phyloP scores from a whole-genome alignment of 2,329 filamentous ascomycete genomes.

The Monosporascus sp. region DNA sequence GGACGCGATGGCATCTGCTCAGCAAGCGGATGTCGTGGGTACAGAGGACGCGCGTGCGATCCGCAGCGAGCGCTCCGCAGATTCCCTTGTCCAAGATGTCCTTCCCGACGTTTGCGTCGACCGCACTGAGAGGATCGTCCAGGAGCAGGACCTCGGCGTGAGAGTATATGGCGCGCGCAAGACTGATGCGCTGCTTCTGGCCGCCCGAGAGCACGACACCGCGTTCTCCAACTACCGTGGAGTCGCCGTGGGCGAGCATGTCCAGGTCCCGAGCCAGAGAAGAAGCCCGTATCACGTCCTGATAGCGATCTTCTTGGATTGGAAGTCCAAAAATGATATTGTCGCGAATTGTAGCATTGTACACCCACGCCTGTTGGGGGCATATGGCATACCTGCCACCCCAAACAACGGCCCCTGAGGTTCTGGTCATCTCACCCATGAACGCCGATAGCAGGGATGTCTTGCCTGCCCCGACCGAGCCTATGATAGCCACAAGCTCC shows the following conservation, averaged over 20 bases:
- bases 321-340: conserved; percentile 84
- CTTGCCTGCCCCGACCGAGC: conserved; percentile 78
- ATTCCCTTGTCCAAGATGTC: conserved; percentile 88
- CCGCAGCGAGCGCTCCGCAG: conserved; percentile 65
- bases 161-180: conserved; percentile 70
- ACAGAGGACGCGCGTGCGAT: conserved; percentile 80
- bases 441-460: conserved; percentile 78
- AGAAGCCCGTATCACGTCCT: conserved; percentile 72
- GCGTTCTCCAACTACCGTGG: conserved; percentile 85
- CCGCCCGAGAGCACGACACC: conserved; percentile 91
- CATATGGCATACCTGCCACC: conserved; percentile 79
- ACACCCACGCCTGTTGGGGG: conserved; percentile 92
- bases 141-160: conserved; percentile 59
- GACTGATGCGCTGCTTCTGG: conserved; percentile 88
- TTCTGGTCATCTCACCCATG: conserved; percentile 86
- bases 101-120: conserved; percentile 60
- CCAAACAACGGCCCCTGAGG: conserved; percentile 63
- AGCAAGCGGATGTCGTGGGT: conserved; percentile 70
- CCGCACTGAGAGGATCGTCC: conserved; percentile 60
- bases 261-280: conserved; percentile 77
- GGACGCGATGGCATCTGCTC: conserved; percentile 60
- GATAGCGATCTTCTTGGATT: conserved; percentile 68
- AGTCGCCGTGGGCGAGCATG: conserved; percentile 77
- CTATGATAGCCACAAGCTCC: conserved; percentile 74
- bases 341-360: conserved; percentile 75